Evolutionary conservation across 179 eudicot genomes (phyloP).

Genomic region (Spergularia azorica): DNA sequence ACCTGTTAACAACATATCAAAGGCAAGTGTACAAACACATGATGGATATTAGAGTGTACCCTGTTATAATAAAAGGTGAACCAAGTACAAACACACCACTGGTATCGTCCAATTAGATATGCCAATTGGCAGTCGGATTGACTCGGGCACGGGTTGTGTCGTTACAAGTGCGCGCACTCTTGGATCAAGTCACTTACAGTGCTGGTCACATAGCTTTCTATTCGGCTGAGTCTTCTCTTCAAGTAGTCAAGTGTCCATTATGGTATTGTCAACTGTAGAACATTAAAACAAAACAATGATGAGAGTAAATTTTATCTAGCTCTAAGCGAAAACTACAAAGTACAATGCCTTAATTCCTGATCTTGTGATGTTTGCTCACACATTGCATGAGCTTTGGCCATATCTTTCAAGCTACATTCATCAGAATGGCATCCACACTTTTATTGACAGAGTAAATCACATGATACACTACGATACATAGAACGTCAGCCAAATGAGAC

Average conservation of each 20-base stretch:
- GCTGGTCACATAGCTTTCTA: no score
- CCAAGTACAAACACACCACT: background rate
- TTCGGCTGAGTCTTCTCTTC: no score
- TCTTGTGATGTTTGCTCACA: background rate
- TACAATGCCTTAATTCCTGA: background rate
- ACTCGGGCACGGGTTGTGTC: no score
- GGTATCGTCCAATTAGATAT: background rate
- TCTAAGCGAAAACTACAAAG: background rate
- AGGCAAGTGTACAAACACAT: background rate
- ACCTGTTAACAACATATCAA: background rate
- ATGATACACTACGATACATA: background rate
- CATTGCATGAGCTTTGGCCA: background rate
- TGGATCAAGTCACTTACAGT: no score
- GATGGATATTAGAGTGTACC: conserved; percentile 4
- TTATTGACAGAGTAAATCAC: background rate
- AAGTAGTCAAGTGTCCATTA: background rate
- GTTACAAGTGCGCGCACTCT: no score
- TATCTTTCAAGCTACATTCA: background rate
- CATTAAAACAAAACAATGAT: background rate
- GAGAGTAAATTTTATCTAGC: background rate
- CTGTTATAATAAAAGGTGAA: background rate
- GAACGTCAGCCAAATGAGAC: background rate
- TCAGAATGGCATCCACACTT: background rate
- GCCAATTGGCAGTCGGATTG: background rate
- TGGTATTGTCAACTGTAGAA: background rate